Evolutionary conservation across 2,329 filamentous ascomycete genomes (phyloP).

Genomic region (Mariannaea elegans): DNA sequence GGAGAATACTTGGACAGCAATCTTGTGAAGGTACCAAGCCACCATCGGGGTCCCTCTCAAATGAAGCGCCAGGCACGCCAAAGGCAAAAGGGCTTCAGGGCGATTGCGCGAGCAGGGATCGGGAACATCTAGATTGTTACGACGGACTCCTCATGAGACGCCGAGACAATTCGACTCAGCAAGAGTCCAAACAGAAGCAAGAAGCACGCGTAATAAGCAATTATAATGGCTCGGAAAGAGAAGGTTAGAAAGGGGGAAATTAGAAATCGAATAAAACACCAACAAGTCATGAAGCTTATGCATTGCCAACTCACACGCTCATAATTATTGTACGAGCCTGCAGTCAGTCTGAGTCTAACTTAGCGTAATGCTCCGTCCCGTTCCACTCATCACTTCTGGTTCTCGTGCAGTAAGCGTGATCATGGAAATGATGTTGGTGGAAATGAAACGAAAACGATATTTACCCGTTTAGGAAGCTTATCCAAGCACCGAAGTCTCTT

Average conservation of each 20-base stretch:
- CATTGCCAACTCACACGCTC: constrained; percentile 19
- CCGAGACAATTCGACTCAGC: no score
- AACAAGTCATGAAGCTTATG: constrained; percentile 12
- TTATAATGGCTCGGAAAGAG: background rate
- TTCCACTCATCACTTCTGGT: constrained; percentile 2
- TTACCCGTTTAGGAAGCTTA: constrained; percentile 31
- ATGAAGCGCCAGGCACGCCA: constrained; percentile 12
- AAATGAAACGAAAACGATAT: constrained; percentile 34
- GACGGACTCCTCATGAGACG: no score
- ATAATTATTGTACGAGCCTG: no score
- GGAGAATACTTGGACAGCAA: background rate
- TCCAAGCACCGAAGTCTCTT: constrained; percentile 24
- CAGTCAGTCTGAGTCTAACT: background rate
- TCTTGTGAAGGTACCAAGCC: background rate
- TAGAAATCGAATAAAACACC: background rate
- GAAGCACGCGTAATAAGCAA: background rate
- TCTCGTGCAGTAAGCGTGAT: constrained; percentile 1
- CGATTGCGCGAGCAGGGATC: background rate
- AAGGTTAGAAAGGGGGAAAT: constrained; percentile 1
- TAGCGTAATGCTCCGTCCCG: constrained; percentile 1
- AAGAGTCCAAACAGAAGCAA: background rate
- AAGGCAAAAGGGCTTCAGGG: constrained; percentile 9
- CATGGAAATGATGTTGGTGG: constrained; percentile 25
- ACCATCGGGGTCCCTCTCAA: constrained; percentile 4
- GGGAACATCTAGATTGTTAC: background rate